Evolutionary conservation across 768 basidiomycete species (phyloP).

Genomic region (Calocybe indica): DNA sequence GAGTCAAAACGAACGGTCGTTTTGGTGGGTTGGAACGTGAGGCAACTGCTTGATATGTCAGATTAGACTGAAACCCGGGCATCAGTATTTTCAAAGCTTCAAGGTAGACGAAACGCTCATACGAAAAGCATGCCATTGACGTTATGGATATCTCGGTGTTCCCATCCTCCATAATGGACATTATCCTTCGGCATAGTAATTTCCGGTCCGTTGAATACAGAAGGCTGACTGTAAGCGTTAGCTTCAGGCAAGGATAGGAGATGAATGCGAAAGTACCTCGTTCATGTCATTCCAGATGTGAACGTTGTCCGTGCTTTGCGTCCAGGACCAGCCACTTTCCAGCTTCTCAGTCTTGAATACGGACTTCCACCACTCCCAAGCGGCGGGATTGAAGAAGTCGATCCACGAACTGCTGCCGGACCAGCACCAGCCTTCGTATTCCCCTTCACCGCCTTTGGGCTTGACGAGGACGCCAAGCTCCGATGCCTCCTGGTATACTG

Average conservation of each 20-base stretch:
- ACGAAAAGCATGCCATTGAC: slow-evolving; percentile 95
- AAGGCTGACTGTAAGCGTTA: slow-evolving; percentile 51
- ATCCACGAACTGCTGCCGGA: slow-evolving; percentile 94
- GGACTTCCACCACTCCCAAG: slow-evolving; percentile 87
- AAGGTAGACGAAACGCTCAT: slow-evolving; percentile 18
- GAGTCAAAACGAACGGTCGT: slow-evolving; percentile 93
- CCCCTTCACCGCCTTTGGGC: slow-evolving; percentile 67
- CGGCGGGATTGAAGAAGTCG: slow-evolving; percentile 90
- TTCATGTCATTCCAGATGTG: slow-evolving; percentile 99
- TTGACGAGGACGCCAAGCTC: slow-evolving; percentile 83
- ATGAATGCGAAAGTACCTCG: slow-evolving; percentile 50
- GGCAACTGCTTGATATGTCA: slow-evolving; percentile 75
- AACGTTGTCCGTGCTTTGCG: slow-evolving; percentile 72
- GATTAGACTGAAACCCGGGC: slow-evolving; percentile 56
- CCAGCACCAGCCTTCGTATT: slow-evolving; percentile 99
- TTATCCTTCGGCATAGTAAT: slow-evolving; percentile 67
- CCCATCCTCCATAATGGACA: slow-evolving; percentile 92
- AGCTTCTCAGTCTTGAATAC: slow-evolving; percentile 65
- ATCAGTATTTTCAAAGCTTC: not conserved
- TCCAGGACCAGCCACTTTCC: slow-evolving; percentile 65
- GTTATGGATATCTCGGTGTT: slow-evolving; percentile 96
- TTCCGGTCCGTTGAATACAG: slow-evolving; percentile 98
- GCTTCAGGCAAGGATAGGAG: not conserved
- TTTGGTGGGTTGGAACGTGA: slow-evolving; percentile 68
- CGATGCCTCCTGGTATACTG: slow-evolving; percentile 79